Evolutionary conservation across 2,329 filamentous ascomycete species (phyloP), one percentile per base, ranked within the genome.

Genomic region (Penicillium aurantiogriseum): DNA sequence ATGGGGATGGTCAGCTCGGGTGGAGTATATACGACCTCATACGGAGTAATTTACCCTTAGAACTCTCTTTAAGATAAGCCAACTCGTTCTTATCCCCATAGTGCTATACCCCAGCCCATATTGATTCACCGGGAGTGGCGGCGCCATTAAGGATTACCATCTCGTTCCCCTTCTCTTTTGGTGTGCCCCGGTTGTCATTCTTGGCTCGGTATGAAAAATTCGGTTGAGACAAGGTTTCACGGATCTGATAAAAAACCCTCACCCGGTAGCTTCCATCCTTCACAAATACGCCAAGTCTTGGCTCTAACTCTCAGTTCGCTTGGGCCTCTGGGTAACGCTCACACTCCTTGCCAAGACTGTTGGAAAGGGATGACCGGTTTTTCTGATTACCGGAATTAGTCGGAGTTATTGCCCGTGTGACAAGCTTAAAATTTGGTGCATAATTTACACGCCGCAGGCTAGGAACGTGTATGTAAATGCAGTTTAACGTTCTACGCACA

Each of bases 271-370:
- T n/a, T 33, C 39, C 6, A 2, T 7, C 13, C 17, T 44, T 25
- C 11, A 38, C 23, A 7, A 25, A 17, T 11, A 13, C 17, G 53
- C 53, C 46, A 56, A 56, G 46, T 6, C 39, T 56, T 56, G 46
- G 53, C 39, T 19, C 15, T 19, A 39, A 51, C 7, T 56, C 23
- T 39, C 25, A 43, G 31, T 25, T 5, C 31, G 39, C 46, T 56
- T 51, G 23, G 53, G 33, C 53, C 39, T 49, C 46, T 23, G 10
- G 15, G n/a, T 25, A 29, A 31, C 10, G 8, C 25, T 11, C 29
- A 21, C 4, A 13, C 15, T 19, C 8, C 25, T 19, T 36, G 17
- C 39, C 31, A 44, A 55, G 39, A 27, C 21, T 17, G n/a, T 21
- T 17, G 46, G 51, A 29, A 48, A 19, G 15, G 2, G 17, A 42